A percentile compares a stretch with the other conserved stretches of the same genome.
phyloP scores from a whole-genome alignment of 1,284 basidiomycete species.

The Anthracocystis setariae region DNA sequence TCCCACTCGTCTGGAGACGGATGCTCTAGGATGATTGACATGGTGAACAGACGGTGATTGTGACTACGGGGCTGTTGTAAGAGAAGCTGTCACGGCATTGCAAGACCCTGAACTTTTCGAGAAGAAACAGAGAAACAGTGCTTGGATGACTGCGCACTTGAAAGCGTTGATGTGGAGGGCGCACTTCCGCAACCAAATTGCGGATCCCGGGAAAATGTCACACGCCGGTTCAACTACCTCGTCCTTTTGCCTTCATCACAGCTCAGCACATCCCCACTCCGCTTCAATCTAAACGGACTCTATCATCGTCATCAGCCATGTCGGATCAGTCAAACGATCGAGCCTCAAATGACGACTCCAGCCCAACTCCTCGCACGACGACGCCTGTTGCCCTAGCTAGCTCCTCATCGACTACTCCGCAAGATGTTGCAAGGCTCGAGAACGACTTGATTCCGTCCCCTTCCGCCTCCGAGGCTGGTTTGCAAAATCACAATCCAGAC shows the following conservation, averaged over 20 bases:
- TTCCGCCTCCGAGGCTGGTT: constrained; percentile 7
- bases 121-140: constrained; percentile 9
- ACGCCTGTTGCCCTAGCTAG: not conserved
- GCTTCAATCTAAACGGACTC: not conserved
- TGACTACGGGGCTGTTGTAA: too few relatives aligned
- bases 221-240: not conserved
- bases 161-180: not conserved
- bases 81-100: too few relatives aligned
- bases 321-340: constrained; percentile 1
- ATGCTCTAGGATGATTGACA: constrained; percentile 34
- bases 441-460: constrained; percentile 40
- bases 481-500: not conserved
- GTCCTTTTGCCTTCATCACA: not conserved
- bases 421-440: constrained; percentile 25
- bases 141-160: not conserved
- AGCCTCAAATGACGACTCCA: constrained; percentile 7
- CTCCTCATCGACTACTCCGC: not conserved
- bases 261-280: not conserved
- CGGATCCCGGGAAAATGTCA: constrained; percentile 8
- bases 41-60: constrained; percentile 4
- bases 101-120: not conserved
- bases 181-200: not conserved
- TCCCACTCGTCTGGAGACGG: constrained; percentile 21
- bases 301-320: constrained; percentile 2
- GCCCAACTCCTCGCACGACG: constrained; percentile 13